Percentiles rank a stretch among this genome's conserved stretches.
phyloP scores from a whole-genome alignment of 805 yeast genomes.

The Ogataea parapolymorpha region DNA sequence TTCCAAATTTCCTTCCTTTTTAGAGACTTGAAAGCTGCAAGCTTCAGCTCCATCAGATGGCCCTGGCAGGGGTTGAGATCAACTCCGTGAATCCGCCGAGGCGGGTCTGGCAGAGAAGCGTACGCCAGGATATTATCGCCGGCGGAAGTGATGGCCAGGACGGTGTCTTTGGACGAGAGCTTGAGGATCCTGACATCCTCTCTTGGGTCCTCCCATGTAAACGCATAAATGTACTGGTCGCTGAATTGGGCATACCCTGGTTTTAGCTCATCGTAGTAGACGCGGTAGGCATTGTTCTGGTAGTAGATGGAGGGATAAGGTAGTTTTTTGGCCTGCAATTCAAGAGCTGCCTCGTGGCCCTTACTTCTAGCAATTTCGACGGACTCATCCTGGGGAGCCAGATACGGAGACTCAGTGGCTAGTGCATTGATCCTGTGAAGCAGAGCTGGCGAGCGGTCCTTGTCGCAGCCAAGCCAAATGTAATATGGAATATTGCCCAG shows the following conservation, averaged over 20 bases:
- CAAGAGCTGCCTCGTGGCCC: constrained; percentile 75
- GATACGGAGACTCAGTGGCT: constrained; percentile 79
- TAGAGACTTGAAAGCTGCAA: constrained; percentile 63
- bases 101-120: constrained; percentile 69
- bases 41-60: constrained; percentile 73
- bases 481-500: constrained; percentile 80
- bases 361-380: constrained; percentile 47
- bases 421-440: constrained; percentile 58
- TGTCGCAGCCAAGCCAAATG: constrained; percentile 77
- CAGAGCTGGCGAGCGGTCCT: constrained; percentile 48
- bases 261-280: constrained; percentile 70
- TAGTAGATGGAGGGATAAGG: constrained; percentile 82
- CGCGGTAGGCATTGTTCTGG: constrained; percentile 75
- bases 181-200: constrained; percentile 70
- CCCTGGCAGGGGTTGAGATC: constrained; percentile 83
- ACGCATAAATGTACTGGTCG: constrained; percentile 79
- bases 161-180: constrained; percentile 61
- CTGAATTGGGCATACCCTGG: constrained; percentile 68
- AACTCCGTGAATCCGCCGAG: constrained; percentile 77
- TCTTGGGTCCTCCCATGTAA: constrained; percentile 89
- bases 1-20: constrained; percentile 63
- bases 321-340: constrained; percentile 56
- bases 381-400: constrained; percentile 51
- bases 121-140: constrained; percentile 79
- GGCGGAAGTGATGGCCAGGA: constrained; percentile 81